Evolutionary conservation across 139 green algal species (phyloP), one percentile per base, ranked within the genome.

Genomic region (Astrephomene gubernaculifera): DNA sequence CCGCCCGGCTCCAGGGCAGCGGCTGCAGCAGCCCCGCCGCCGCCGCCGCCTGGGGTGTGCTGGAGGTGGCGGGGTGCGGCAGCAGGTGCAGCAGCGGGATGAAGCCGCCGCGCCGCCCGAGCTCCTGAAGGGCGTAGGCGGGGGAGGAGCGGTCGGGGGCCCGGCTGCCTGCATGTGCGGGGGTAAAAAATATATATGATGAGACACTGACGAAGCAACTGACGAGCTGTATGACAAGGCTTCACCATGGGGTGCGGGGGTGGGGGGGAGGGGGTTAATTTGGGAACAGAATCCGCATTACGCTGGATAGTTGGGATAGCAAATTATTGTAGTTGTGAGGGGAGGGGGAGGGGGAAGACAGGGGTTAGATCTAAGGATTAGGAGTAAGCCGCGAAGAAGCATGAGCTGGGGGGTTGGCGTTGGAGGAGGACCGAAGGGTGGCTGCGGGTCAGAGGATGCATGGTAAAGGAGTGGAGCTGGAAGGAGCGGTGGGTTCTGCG

Each of bases 21-120:
- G 78, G 60, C 31, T 75, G 75, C 67, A 86, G 44, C 45, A 72
- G 31, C 41, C 87, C 38, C 25, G 69, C 8, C 31, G 36, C n/a
- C 6, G 78, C 61, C 4, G 78, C 78, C 33, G 63, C 78, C 17
- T 39, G 31, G 21, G 61, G 63, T 22, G 61, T 84, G 61, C 31
- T 41, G 10, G 52, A 57, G 4, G 39, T 27, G 45, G 68, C 71
- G 25, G 29, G n/a, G 27, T 52, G 41, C 25, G 90, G 90, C 69
- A 92, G 88, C 49, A 91, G 71, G 87, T 92, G 90, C 87, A 92
- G 91, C 39, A 94, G 67, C 1, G 90, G 90, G 10, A 88, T 1
- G 60, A 89, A 90, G 5, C 85, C 88, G 8, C 90, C 90, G 0
- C 85, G 82, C 17, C 69, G 63, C 31, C 53, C 38, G 19, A 94